phyloP scores from a whole-genome alignment of 148 eudicot genomes.

The Drosera capensis region DNA sequence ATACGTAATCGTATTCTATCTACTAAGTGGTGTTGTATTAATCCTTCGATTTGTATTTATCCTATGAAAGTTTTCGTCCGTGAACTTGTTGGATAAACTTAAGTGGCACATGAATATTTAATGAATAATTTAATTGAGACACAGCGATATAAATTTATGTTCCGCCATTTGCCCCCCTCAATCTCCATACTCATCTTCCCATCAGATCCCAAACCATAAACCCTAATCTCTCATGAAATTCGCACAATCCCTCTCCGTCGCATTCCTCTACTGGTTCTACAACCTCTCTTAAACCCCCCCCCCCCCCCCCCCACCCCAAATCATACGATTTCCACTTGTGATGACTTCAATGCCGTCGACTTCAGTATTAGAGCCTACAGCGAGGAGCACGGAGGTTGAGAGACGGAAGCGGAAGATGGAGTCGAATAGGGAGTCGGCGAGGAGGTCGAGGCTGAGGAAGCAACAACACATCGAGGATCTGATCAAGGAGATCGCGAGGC shows the following conservation, averaged over 20 bases:
- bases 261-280: background rate
- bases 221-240: no score
- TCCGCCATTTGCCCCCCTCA: no score
- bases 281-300: background rate
- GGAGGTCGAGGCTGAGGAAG: slow-evolving; percentile 34
- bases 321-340: background rate
- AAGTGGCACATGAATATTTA: no score
- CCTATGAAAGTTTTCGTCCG: no score
- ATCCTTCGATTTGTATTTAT: no score
- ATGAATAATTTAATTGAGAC: no score
- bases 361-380: background rate
- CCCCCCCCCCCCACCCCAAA: background rate
- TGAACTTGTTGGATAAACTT: no score
- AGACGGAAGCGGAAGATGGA: slow-evolving; percentile 35
- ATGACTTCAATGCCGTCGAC: background rate
- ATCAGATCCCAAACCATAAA: no score
- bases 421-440: slow-evolving; percentile 44
- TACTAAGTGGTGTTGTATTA: no score
- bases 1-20: no score
- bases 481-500: slow-evolving; percentile 11
- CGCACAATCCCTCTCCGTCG: background rate
- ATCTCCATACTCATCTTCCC: no score
- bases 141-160: no score
- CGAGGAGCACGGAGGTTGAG: slow-evolving; percentile 12
- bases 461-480: slow-evolving; percentile 32